Base-by-base conservation (phyloP, 2,329 filamentous ascomycete genomes). In the Ophidiomyces ophidiicola region DNA sequence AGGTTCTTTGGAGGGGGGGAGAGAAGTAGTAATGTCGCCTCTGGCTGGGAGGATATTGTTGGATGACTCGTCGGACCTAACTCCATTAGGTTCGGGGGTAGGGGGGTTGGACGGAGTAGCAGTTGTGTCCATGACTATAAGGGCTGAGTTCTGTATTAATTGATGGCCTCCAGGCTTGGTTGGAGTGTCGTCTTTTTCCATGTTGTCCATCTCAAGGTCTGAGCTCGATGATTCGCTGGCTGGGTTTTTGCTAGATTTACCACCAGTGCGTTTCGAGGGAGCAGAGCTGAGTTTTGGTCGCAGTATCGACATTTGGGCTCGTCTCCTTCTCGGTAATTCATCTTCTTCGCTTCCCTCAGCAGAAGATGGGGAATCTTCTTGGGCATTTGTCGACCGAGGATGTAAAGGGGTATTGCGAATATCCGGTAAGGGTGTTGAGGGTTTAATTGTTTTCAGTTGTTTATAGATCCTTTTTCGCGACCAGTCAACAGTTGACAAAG, bases 221-320 rank as follows among this genome's bases (percentile, higher is more conserved):
- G 46, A 46, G 32, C 51, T 51, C 17, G 51, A 50, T 23, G 51
- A 44, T 19, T 45, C 42, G 11, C 45, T 37, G 8, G 42, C 48
- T 28, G 49, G 43, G 32, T 56, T 58, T 37, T 60, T 52, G 15
- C 60, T 60, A 26, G 62, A 58, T 46, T 65, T 66, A 26, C 62
- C 61, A 15, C 57, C 59, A 30, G n/a, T n/a, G n/a, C 58, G 51
- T 42, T 62, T 64, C 1, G 54, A 53, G 7, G 63, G 63, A 12
- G 59, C 47, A 3, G 56, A 52, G 37, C 51, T 55, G n/a, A 53
- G 40, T 37, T 62, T 66, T 1, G 64, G 64, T 5, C 64, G 61
- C 8, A 67, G 53, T 2, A 67, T 59, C 2, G 64, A 67, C 48
- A 64, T 66, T 39, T 57, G 56, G 23, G 56, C 54, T 39, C 58